Evolutionary conservation across 1,284 basidiomycete species (phyloP).

Genomic region (Vanrija sp.): DNA sequence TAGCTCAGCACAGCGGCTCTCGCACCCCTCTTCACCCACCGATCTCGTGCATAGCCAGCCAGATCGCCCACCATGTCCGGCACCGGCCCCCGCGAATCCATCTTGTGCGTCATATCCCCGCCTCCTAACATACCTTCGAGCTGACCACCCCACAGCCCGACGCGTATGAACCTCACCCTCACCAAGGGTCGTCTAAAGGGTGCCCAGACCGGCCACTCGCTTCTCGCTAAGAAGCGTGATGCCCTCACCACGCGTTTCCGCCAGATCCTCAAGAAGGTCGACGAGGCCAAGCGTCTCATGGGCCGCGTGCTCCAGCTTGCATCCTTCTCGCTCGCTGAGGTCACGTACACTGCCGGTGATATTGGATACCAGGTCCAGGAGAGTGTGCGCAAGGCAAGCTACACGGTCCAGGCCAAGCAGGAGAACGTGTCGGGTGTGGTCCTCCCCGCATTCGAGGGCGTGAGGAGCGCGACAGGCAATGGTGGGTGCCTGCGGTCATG

Average conservation of each 20-base stretch:
- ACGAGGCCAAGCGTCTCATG: slow-evolving; percentile 99
- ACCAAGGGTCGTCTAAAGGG: slow-evolving; percentile 92
- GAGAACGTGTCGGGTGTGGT: slow-evolving; percentile 99
- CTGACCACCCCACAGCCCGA: slow-evolving; percentile 55
- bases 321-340: slow-evolving; percentile 97
- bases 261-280: slow-evolving; percentile 82
- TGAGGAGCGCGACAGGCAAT: slow-evolving; percentile 68
- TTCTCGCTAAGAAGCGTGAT: slow-evolving; percentile 96
- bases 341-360: slow-evolving; percentile 95
- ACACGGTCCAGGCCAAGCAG: slow-evolving; percentile 90
- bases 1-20: too few species aligned
- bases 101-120: slow-evolving; percentile 57
- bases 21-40: too few species aligned
- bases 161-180: slow-evolving; percentile 88
- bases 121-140: background rate
- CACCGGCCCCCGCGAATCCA: slow-evolving; percentile 78
- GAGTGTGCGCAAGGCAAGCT: slow-evolving; percentile 65
- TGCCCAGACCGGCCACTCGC: slow-evolving; percentile 94
- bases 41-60: too few species aligned
- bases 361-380: slow-evolving; percentile 91
- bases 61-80: slow-evolving; percentile 66
- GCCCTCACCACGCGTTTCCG: slow-evolving; percentile 90
- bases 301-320: slow-evolving; percentile 97
- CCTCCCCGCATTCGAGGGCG: slow-evolving; percentile 91
- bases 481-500: slow-evolving; percentile 59